Evolutionary conservation across 768 basidiomycete genomes (phyloP), one percentile per base, ranked within the genome.

Genomic region (Amanita jacksonii): DNA sequence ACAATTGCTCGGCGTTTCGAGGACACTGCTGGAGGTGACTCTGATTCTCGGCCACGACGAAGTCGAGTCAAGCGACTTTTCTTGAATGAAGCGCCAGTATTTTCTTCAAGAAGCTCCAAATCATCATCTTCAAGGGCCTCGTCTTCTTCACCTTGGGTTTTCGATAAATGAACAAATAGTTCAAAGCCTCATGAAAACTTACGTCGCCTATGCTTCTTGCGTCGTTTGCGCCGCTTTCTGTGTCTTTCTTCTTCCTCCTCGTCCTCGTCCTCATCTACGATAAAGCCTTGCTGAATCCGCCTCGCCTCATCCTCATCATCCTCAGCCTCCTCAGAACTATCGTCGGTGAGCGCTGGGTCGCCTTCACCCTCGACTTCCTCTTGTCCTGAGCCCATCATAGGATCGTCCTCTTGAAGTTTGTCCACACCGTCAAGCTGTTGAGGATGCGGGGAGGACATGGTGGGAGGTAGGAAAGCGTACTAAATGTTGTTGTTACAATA

Each of bases 111-210:
- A 71, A 77, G 53, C 22, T 91, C 93, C 38, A 98, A 62, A 60
- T 98, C 96, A 53, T 98, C 96, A 25, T 97, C 96, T 51, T 96
- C 92, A 39, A 98, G 63, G 12, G 66, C 79, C 51, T 85, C 79
- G 43, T 78, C 77, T 47, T 78, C 74, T 50, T 72, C 68, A 54
- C 67, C 68, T 61, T 22, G 45, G 39, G 46, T 50, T 45, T 8
- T 28, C n/a, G 36, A 27, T 15, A 30, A 38, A 46, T 43, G 39
- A 38, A 36, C 13, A 47, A 41, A 45, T 46, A 33, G 4, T 27
- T 34, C 27, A 38, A 33, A 15, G 46, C 15, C 22, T 51, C 45
- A 52, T 44, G 27, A 39, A 39, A 33, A 54, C 69, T 54, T 54
- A 73, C 75, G 71, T 48, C 58, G 65, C 57, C 71, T 75, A 60